Percentiles rank a stretch among this genome's conserved stretches.
These are phyloP conservation scores for Neurospora sublineolata DNA, from an alignment of 495 filamentous ascomycete species.

Conservation along the genomic window DNA sequence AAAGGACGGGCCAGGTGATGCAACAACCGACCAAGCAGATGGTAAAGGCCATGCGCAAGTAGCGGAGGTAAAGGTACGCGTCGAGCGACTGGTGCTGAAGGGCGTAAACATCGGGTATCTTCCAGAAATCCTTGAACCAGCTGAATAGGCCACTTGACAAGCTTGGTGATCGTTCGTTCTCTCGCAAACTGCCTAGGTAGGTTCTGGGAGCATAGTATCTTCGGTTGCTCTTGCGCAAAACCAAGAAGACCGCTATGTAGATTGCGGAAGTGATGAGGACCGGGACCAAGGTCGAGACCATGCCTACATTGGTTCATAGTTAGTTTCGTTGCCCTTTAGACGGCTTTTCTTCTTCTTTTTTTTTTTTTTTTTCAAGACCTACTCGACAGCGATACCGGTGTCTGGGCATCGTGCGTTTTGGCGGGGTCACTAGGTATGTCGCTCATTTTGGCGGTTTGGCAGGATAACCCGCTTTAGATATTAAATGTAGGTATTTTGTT, in stretches of 20 bases:
- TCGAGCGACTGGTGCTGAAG: slow-evolving; percentile 85
- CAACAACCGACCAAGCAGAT: slow-evolving; percentile 70
- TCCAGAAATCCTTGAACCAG: slow-evolving; percentile 68
- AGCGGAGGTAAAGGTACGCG: slow-evolving; percentile 78
- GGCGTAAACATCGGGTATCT: slow-evolving; percentile 71
- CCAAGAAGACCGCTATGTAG: slow-evolving; percentile 61
- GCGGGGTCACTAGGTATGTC: neutral
- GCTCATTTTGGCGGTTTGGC: slow-evolving; percentile 12
- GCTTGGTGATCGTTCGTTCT: slow-evolving; percentile 55
- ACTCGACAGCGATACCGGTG: slow-evolving; percentile 18
- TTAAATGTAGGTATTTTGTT: neutral
- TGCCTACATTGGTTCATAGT: slow-evolving; percentile 14
- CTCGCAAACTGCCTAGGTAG: slow-evolving; percentile 63
- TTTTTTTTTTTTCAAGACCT: slow-evolving; percentile 1
- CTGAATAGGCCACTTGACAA: slow-evolving; percentile 59
- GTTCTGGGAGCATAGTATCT: slow-evolving; percentile 83
- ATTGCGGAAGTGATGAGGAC: slow-evolving; percentile 49
- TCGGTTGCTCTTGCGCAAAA: slow-evolving; percentile 59
- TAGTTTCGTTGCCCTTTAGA: neutral
- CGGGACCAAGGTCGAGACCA: slow-evolving; percentile 64
- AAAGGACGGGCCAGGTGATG: slow-evolving; percentile 76
- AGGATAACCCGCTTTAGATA: slow-evolving; percentile 8
- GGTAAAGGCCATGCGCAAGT: slow-evolving; percentile 58
- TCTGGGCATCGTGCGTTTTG: neutral
- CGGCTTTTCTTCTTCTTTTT: neutral